Evolutionary conservation across 202 grass and related monocot species (phyloP), one percentile per base, ranked within the genome.

Genomic region (Musa balbisiana): DNA sequence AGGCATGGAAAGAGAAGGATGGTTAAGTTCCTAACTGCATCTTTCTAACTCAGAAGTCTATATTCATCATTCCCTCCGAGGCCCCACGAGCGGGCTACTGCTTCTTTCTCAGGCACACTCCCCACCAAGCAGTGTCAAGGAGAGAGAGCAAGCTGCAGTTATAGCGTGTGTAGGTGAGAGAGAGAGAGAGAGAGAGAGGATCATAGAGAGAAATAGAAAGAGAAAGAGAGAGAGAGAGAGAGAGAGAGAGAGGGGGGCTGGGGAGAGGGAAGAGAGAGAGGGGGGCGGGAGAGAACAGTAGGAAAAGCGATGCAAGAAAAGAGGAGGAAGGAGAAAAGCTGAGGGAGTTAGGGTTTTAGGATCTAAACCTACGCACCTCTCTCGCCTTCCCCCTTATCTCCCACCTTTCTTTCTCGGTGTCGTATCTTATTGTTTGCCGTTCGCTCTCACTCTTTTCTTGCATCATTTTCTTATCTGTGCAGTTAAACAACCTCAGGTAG

Each of bases 1-100:
- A 11, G 19, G 12, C 10, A 29, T 29, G 21, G 23, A 73, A 22
- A 26, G 23, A 19, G 15, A 15, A 17, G 20, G 33, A 49, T 29
- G 26, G 14, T 10, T 2, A 1, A 25, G 33, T 17, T 64, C 22
- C 29, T 67, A 20, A 71, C 68, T 72, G 69, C 50, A 19, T 49
- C 19, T 50, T 20, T 70, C 9, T 49, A 50, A 51, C 11, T 29
- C 13, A 49, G 43, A 52, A 43, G 33, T 49, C 49, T 77, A 59
- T 65, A 50, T 16, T 60, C 55, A 64, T 77, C 75, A 77, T 77
- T 53, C 75, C 22, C 60, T 65, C 75, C 60, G 60, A 77, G 75
- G 62, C 12, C 75, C 75, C 75, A 77, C 75, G 75, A 77, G 75
- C 43, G 75, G 73, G 5, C 33, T 43, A 43, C 33, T 43, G 33